Evolutionary conservation across 2,329 filamentous ascomycete genomes (phyloP), one percentile per base, ranked within the genome.

Genomic region (Drechslerella stenobrocha): DNA sequence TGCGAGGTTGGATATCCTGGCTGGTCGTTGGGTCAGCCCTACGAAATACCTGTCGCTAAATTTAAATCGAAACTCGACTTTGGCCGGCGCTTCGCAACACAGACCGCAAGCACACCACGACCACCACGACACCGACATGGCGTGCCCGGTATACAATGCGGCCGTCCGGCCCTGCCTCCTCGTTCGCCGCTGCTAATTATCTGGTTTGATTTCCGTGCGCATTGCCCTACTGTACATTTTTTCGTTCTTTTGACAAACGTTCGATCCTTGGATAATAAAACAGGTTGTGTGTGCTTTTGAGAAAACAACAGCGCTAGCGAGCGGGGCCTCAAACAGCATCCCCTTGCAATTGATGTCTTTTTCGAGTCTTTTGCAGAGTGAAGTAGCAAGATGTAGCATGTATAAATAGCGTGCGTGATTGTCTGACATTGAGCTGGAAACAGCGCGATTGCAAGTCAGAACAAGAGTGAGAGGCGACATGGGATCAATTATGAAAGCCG

Each of bases 21-120:
- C 8, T 28, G 22, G 2, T 30, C 24, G 20, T 51, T 52, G 55
- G 53, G 48, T 59, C 53, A 59, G 61, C 61, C 61, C 61, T 59
- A 66, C 47, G 47, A 66, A 52, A 59, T 51, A 52, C 22, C 37
- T 58, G 60, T 58, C 47, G 50, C 61, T 53, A 67, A 67, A 59
- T 51, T 59, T 67, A 60, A 55, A 51, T 26, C 11, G 42, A 50
- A n/a, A n/a, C n/a, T n/a, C n/a, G n/a, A n/a, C n/a, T n/a, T n/a
- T n/a, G 15, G 37, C 4, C 15, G 15, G 37, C 15, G 4, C 61
- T 67, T 67, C 37, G 34, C 45, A 52, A 59, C 46, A 24, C 55
- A 46, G 35, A 15, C 26, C 9, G 13, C 13, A 4, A 42, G 1
- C 20, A 6, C 9, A 11, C 15, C 6, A 18, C 3, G 34, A 20